A percentile compares a stretch with the other conserved stretches of the same genome.
Evolutionary conservation across 306 rosid genomes (phyloP).

Genomic region (Corylus americana): DNA sequence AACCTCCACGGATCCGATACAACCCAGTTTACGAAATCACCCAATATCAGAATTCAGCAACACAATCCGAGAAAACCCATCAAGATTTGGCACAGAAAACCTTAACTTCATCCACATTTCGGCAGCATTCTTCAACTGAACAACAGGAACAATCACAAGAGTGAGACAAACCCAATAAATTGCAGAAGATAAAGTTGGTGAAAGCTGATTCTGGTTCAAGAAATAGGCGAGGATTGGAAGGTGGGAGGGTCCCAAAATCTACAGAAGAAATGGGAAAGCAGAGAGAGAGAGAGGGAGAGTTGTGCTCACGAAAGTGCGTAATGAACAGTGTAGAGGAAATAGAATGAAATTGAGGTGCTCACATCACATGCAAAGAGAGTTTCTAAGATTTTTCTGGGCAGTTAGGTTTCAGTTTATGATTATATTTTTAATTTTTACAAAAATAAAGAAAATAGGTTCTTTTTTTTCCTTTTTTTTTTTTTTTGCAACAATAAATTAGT

Average conservation of each 20-base stretch:
- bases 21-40: slow-evolving; percentile 40
- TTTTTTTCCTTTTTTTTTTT: no score
- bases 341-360: background rate
- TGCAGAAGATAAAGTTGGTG: background rate
- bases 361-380: background rate
- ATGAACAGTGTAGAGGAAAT: background rate
- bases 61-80: slow-evolving; percentile 30
- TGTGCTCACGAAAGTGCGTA: background rate
- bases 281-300: background rate
- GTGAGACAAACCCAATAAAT: background rate
- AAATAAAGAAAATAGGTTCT: no score
- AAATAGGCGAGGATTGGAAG: background rate
- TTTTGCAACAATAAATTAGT: no score
- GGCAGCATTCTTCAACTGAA: slow-evolving; percentile 25
- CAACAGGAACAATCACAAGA: background rate
- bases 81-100: slow-evolving; percentile 23
- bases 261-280: background rate
- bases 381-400: background rate
- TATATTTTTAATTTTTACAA: no score
- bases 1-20: slow-evolving; percentile 15
- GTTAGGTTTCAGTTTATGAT: background rate
- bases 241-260: background rate
- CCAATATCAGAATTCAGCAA: slow-evolving; percentile 41
- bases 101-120: slow-evolving; percentile 32
- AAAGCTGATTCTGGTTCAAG: background rate